Evolutionary conservation across 495 filamentous ascomycete genomes (phyloP).

Genomic region (Talaromyces adpressus): DNA sequence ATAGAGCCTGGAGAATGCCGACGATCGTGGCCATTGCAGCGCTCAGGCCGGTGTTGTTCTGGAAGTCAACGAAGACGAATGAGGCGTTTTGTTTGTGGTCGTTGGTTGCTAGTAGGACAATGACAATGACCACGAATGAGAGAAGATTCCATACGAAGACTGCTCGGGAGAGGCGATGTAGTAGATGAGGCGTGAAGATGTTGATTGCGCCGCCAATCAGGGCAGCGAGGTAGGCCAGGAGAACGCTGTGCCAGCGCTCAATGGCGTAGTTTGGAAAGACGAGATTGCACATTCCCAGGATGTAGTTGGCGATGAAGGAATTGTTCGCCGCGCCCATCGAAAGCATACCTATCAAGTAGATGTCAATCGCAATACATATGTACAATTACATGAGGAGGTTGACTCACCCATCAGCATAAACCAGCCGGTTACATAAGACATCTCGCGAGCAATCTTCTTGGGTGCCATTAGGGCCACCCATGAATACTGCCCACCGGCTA

Average conservation of each 20-base stretch:
- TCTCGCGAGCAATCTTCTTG: slow-evolving; percentile 35
- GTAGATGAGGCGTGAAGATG: slow-evolving; percentile 41
- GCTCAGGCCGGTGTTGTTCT: slow-evolving; percentile 49
- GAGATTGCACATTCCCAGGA: slow-evolving; percentile 48
- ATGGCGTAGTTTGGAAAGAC: slow-evolving; percentile 45
- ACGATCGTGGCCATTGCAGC: slow-evolving; percentile 44
- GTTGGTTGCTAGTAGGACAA: slow-evolving; percentile 46
- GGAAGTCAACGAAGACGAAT: slow-evolving; percentile 51
- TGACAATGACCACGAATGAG: slow-evolving; percentile 43
- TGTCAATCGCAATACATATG: background rate
- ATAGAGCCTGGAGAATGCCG: slow-evolving; percentile 49
- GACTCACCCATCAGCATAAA: slow-evolving; percentile 43
- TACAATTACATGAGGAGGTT: background rate
- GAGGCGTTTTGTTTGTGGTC: slow-evolving; percentile 47
- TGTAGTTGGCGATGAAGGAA: slow-evolving; percentile 49
- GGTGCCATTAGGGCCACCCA: slow-evolving; percentile 53
- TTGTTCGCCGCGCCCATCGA: slow-evolving; percentile 54
- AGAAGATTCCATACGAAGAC: slow-evolving; percentile 49
- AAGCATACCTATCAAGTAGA: slow-evolving; percentile 30
- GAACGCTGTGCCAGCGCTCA: slow-evolving; percentile 50
- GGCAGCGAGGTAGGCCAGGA: slow-evolving; percentile 44
- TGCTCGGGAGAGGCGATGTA: slow-evolving; percentile 44
- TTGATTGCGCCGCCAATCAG: slow-evolving; percentile 38
- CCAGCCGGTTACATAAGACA: slow-evolving; percentile 47
- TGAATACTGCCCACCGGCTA: slow-evolving; percentile 49